Evolutionary conservation across 768 basidiomycete species (phyloP), one percentile per base, ranked within the genome.

Genomic region (Suillus spraguei): DNA sequence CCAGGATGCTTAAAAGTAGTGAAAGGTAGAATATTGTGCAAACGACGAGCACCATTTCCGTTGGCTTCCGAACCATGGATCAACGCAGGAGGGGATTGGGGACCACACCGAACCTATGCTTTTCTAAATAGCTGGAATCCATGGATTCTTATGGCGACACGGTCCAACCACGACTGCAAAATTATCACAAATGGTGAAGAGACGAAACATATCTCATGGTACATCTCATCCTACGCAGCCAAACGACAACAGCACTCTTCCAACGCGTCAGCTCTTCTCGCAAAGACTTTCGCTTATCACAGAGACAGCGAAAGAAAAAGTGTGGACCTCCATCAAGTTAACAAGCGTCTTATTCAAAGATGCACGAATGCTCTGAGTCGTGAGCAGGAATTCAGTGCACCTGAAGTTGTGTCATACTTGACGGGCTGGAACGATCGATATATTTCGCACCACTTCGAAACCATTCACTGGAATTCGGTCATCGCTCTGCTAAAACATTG

Each of bases 81-180:
- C 7, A n/a, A n/a, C 9, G 5, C 44, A n/a, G n/a, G 10, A 9
- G 44, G 44, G 0, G 20, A 46, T 10, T 46, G 44, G 44, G 44
- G 44, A 10, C 44, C 44, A 3, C 20, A 46, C 3, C 8, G n/a
- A 46, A 46, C 8, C 4, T 46, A 46, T n/a, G 1, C 20, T 10
- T 46, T 46, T 10, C n/a, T 46, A 0, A 46, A 46, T 10, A 46
- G 17, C 10, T 46, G 44, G 44, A 46, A 46, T 46, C 44, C 44
- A 10, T n/a, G 17, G 17, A 7, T 44, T 0, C 8, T 44, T 0
- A 0, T 46, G n/a, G n/a, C 9, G 1, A 46, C 44, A n/a, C n/a
- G 4, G 0, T 46, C 44, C 0, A 84, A 85, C 60, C 75, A 82
- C 59, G 79, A 85, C 61, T 46, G 44, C 0, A 83, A 84, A 58